Percentiles rank a stretch among this genome's conserved stretches.
Conservation (phyloP, 2,329 filamentous ascomycete species). For the Zopfia rhizophila region DNA sequence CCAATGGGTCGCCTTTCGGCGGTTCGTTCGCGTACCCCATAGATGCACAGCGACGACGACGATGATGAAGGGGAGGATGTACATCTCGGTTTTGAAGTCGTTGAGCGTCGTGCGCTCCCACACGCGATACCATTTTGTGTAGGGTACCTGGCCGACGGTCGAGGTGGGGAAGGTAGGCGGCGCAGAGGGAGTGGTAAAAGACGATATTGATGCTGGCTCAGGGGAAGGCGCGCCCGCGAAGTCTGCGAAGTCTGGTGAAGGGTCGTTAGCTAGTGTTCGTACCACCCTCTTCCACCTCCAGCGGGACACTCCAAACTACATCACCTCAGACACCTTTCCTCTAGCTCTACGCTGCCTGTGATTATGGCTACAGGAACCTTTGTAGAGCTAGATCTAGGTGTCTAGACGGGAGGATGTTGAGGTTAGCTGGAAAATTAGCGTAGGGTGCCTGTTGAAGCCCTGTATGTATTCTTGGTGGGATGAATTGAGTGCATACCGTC, state of each 20-base stretch:
- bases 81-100: conserved; percentile 89
- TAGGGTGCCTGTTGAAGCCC: too few species aligned
- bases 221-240: conserved; percentile 83
- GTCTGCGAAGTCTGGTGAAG: conserved; percentile 89
- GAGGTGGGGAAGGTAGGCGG: conserved; percentile 52
- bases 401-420: too few species aligned
- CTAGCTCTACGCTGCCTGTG: too few species aligned
- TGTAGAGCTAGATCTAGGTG: too few species aligned
- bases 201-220: conserved; percentile 59
- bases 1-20: conserved; percentile 82
- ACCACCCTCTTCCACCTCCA: too few species aligned
- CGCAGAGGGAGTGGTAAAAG: conserved; percentile 49
- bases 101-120: conserved; percentile 86
- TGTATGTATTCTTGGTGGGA: too few species aligned
- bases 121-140: conserved; percentile 95
- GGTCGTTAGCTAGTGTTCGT: too few species aligned
- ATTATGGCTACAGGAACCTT: too few species aligned
- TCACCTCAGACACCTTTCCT: too few species aligned
- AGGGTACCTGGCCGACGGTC: conserved; percentile 65
- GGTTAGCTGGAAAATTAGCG: conserved; percentile 16
- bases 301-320: too few species aligned
- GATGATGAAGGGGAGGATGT: conserved; percentile 79
- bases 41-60: conserved; percentile 82
- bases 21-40: conserved; percentile 83
- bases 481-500: conserved; percentile 70